phyloP scores from a whole-genome alignment of 208 protist species.

The Trypanosoma vivax region DNA sequence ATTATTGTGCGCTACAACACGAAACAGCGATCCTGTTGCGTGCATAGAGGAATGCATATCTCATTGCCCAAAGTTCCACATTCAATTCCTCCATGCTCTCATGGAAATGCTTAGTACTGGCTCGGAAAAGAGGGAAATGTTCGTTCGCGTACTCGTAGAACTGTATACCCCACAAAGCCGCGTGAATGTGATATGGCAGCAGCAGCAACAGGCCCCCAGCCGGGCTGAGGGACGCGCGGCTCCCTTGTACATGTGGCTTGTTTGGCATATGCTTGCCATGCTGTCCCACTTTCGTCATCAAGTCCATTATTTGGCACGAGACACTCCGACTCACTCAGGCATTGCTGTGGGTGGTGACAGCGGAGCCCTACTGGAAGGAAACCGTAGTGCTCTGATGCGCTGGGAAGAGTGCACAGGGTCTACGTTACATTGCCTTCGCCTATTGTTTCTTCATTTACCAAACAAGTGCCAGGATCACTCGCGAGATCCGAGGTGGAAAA shows the following conservation, averaged over 20 bases:
- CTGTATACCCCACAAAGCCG: no score
- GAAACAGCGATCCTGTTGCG: neutral
- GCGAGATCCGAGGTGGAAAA: neutral
- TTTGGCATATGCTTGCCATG: constrained; percentile 1
- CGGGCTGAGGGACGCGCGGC: no score
- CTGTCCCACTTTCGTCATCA: constrained; percentile 2
- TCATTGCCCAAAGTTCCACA: neutral
- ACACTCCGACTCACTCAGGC: neutral
- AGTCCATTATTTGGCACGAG: neutral
- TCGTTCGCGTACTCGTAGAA: constrained; percentile 1
- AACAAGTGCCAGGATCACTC: neutral
- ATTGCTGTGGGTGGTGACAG: no score
- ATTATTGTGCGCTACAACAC: neutral
- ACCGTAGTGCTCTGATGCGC: neutral
- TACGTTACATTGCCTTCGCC: constrained; percentile 10
- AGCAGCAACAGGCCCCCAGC: no score
- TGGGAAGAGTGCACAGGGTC: constrained; percentile 7
- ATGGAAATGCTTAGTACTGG: neutral
- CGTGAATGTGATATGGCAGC: no score
- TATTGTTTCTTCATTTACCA: constrained; percentile 11
- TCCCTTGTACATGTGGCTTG: constrained; percentile 11
- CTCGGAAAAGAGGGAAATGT: neutral
- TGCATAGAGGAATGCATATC: neutral
- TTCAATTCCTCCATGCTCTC: constrained; percentile 6
- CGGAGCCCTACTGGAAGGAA: no score